These are phyloP conservation scores for Eremomyces bilateralis DNA, from an alignment of 495 filamentous ascomycete species.

Conservation along the genomic window DNA sequence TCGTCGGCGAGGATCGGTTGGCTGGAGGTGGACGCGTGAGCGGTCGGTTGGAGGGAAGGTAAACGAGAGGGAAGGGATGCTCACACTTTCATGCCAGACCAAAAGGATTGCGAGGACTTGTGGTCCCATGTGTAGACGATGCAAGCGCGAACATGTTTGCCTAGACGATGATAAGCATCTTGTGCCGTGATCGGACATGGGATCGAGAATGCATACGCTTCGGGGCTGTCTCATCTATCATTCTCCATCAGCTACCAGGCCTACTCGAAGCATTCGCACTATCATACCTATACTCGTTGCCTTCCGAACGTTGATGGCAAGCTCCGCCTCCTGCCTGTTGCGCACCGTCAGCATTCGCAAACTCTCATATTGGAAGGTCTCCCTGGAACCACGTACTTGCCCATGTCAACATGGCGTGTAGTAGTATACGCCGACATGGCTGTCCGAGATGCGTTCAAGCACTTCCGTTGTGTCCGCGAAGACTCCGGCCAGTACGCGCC, in stretches of 20 bases:
- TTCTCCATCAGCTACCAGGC: slow-evolving; percentile 3
- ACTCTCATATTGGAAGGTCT: slow-evolving; percentile 5
- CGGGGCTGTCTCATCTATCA: slow-evolving; percentile 69
- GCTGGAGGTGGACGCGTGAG: no score
- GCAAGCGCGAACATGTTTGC: slow-evolving; percentile 92
- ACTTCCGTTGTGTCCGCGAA: no score
- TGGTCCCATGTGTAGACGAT: slow-evolving; percentile 99
- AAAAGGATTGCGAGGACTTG: slow-evolving; percentile 89
- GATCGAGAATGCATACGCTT: slow-evolving; percentile 42
- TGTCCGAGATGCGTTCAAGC: no score
- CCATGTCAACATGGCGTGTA: slow-evolving; percentile 36
- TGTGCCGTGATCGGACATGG: not conserved
- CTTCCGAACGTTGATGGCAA: slow-evolving; percentile 89
- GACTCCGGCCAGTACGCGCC: no score
- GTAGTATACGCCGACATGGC: no score
- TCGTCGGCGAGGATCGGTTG: slow-evolving; percentile 85
- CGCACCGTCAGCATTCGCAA: slow-evolving; percentile 16
- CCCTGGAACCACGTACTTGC: slow-evolving; percentile 22
- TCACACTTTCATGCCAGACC: slow-evolving; percentile 96
- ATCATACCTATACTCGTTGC: slow-evolving; percentile 64
- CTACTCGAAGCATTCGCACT: not conserved
- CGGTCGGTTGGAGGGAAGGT: no score
- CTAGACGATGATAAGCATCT: slow-evolving; percentile 19
- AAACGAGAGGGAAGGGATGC: slow-evolving; percentile 17
- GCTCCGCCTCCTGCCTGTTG: slow-evolving; percentile 68